Percentiles rank a stretch among this genome's conserved stretches.
Conservation (phyloP, 805 yeast genomes). For the Ogataea glucozyma region DNA sequence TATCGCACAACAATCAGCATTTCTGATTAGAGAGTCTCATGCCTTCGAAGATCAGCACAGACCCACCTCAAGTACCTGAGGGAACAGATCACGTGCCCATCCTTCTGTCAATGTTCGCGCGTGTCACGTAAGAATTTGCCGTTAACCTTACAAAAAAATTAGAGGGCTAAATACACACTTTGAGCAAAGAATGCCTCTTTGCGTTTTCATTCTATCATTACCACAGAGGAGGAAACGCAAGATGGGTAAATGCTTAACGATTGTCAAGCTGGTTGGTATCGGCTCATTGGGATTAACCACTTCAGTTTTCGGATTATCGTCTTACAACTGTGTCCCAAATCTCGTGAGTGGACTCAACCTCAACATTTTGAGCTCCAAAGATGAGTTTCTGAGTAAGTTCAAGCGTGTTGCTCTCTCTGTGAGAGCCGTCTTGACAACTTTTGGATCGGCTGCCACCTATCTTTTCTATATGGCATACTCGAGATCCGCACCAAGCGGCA, state of each 20-base stretch:
- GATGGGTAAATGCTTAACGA: slow-evolving; percentile 57
- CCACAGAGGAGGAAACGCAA: neutral
- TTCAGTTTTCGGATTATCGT: slow-evolving; percentile 42
- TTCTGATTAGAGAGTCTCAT: too few relatives aligned
- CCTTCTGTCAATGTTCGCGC: neutral
- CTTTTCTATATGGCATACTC: slow-evolving; percentile 57
- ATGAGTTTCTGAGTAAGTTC: slow-evolving; percentile 17
- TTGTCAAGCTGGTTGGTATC: slow-evolving; percentile 63
- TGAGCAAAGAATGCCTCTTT: neutral
- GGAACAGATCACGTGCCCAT: neutral
- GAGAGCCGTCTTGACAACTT: slow-evolving; percentile 31
- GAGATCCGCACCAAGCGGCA: slow-evolving; percentile 53
- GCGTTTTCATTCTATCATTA: neutral
- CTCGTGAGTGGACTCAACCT: slow-evolving; percentile 15
- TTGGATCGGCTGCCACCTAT: slow-evolving; percentile 51
- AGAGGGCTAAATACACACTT: slow-evolving; percentile 1
- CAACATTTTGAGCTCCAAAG: slow-evolving; percentile 14
- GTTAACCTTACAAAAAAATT: neutral
- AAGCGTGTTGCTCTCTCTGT: slow-evolving; percentile 19
- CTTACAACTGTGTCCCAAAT: slow-evolving; percentile 24
- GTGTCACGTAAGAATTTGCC: slow-evolving; percentile 4
- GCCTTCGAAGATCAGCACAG: too few relatives aligned
- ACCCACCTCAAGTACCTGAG: neutral
- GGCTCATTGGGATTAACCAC: slow-evolving; percentile 69
- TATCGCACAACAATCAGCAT: too few relatives aligned